Evolutionary conservation across 495 filamentous ascomycete genomes (phyloP).

Genomic region (Lepraria neglecta): DNA sequence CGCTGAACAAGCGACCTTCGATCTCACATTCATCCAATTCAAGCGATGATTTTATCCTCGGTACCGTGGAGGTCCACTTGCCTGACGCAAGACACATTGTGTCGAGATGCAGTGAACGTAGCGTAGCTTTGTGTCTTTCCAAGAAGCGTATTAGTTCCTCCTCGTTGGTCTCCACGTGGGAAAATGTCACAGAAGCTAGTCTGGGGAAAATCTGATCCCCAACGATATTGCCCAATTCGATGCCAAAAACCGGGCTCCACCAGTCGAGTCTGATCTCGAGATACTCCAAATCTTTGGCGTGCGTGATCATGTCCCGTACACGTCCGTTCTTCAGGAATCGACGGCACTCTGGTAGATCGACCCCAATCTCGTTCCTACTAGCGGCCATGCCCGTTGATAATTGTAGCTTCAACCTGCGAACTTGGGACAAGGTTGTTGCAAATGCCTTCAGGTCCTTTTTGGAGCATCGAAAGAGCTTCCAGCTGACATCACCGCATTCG

Average conservation of each 20-base stretch:
- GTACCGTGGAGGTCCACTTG: background rate
- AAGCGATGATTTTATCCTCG: background rate
- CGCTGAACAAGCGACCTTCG: background rate
- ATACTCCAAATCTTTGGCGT: background rate
- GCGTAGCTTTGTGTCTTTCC: background rate
- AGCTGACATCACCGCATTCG: background rate
- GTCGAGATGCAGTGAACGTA: background rate
- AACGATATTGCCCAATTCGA: background rate
- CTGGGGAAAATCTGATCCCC: background rate
- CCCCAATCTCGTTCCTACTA: background rate
- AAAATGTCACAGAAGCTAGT: background rate
- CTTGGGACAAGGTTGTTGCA: background rate
- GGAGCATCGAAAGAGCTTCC: background rate
- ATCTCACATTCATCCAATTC: background rate
- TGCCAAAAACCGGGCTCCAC: background rate
- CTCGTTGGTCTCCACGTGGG: background rate
- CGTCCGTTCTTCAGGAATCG: background rate
- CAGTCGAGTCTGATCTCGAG: background rate
- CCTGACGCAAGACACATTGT: background rate
- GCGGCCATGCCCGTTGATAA: background rate
- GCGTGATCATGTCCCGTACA: background rate
- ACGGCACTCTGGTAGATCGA: background rate
- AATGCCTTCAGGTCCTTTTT: background rate
- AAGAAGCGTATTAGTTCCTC: background rate
- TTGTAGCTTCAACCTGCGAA: background rate